These are phyloP conservation scores for Dioscorea zingiberensis DNA, from an alignment of 106 monocot genomes.

Conservation along the genomic window DNA sequence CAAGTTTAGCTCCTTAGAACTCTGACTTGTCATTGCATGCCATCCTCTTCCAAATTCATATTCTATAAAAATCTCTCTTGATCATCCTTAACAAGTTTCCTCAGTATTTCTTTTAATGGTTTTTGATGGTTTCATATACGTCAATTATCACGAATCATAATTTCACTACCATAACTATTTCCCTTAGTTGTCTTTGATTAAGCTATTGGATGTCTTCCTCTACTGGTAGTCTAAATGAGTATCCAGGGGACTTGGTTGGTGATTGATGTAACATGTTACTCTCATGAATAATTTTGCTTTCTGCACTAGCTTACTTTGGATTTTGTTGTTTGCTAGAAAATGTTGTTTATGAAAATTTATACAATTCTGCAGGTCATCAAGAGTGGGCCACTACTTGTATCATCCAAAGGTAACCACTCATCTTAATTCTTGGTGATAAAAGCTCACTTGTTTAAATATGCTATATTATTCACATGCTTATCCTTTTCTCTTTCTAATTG, in stretches of 20 bases:
- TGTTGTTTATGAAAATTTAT: background rate
- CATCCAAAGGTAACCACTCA: constrained; percentile 60
- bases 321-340: background rate
- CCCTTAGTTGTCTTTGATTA: background rate
- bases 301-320: background rate
- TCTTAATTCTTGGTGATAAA: background rate
- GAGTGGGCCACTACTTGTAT: constrained; percentile 60
- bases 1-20: too few species aligned
- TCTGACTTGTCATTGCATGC: too few species aligned
- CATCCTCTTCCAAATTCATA: background rate
- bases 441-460: background rate
- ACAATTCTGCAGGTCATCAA: constrained; percentile 50
- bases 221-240: background rate
- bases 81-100: too few species aligned
- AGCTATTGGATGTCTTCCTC: background rate
- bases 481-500: background rate
- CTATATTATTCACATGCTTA: background rate
- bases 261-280: background rate
- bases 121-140: too few species aligned
- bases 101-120: too few species aligned
- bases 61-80: too few species aligned
- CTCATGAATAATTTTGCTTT: background rate
- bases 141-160: background rate
- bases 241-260: background rate
- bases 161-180: background rate